A percentile compares a stretch with the other conserved stretches of the same genome.
phyloP scores from a whole-genome alignment of 257 asterid species.

The Solanum tarijense region DNA sequence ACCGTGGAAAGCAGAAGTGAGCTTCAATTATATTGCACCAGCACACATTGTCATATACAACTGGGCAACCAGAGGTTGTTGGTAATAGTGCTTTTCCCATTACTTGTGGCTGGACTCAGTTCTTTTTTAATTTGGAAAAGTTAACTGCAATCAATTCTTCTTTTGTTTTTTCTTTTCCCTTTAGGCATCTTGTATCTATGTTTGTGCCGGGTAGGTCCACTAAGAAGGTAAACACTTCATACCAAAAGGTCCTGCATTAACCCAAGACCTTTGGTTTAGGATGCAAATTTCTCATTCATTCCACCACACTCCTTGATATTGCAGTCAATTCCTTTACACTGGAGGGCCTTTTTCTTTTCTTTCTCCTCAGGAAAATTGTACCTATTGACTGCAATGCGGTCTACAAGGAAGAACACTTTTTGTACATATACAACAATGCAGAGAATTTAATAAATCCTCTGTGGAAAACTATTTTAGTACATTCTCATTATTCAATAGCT shows the following conservation, averaged over 20 bases:
- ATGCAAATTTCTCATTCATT: neutral
- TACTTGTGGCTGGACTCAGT: neutral
- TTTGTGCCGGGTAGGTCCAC: neutral
- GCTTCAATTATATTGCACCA: neutral
- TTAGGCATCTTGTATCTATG: neutral
- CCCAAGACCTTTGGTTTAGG: neutral
- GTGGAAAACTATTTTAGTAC: neutral
- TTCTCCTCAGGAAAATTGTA: neutral
- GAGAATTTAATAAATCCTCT: neutral
- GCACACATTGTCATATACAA: neutral
- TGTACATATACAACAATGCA: neutral
- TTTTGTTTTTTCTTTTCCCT: neutral
- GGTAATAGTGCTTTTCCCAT: neutral
- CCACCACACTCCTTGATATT: neutral
- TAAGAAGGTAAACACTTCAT: neutral
- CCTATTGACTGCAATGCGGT: neutral
- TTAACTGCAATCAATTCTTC: neutral
- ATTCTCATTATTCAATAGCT: conserved; percentile 1
- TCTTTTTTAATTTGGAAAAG: neutral
- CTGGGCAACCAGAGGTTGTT: neutral
- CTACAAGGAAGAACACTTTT: neutral
- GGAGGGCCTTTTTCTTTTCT: neutral
- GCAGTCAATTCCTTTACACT: neutral
- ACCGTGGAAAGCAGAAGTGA: neutral
- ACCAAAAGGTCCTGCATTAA: neutral